Base-by-base conservation (phyloP, 768 basidiomycete genomes). In the Russula ochroleuca region DNA sequence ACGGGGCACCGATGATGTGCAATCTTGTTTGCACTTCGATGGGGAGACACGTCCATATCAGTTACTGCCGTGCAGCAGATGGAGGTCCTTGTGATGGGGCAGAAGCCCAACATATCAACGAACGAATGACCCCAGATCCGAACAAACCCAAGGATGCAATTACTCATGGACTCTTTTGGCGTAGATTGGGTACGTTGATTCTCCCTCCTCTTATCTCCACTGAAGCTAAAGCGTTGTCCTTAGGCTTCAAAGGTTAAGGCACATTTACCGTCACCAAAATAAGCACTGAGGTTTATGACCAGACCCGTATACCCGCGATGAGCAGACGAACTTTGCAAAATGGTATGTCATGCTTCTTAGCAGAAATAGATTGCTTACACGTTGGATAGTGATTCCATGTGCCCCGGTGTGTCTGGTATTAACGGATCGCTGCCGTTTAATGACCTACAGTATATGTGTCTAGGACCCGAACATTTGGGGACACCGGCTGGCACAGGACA, bases 1-100 rank as follows among this genome's bases (percentile, higher is more conserved):
- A 82, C 35, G 83, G 85, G 7, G 83, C 83, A 0, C 85, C 85
- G 0, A 83, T 85, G 82, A 77, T 86, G 76, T 86, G 85, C 69
- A 84, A 77, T 51, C 74, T 85, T 14, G 69, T 83, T 35, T 87
- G 83, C 66, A 74, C 78, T 2, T 73, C 80, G 19, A 75, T 85
- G 73, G 85, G 84, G 1, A 72, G 86, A n/a, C 85, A 86, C 57
- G 73, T 75, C 0, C 85, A 86, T 69, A 72, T 86, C 37, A 82
- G 80, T 62, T 81, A 79, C 59, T 86, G 85, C 64, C 78, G 83
- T 1, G 72, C 79, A 1, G 69, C 73, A 38, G 67, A 71, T n/a
- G 72, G 63, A 11, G 70, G 68, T 0, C 56, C 66, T 7, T 87
- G 85, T 66, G 70, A 70, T 1, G 78, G 75, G 0, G 64, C 76